These are phyloP conservation scores for Amorphotheca resinae DNA, from an alignment of 495 filamentous ascomycete genomes.

Conservation along the genomic window DNA sequence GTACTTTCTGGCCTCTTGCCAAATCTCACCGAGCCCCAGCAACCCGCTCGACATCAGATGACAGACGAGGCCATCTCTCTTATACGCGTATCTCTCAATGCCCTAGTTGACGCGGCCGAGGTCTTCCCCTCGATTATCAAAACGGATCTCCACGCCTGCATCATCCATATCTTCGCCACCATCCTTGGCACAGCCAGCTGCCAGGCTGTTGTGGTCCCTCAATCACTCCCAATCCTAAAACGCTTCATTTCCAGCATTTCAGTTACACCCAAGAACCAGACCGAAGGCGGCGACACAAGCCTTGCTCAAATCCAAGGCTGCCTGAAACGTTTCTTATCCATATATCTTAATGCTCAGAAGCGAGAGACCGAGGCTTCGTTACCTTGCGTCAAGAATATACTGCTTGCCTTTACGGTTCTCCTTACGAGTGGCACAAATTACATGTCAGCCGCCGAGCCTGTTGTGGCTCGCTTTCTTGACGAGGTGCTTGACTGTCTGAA, in stretches of 20 bases:
- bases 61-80: constrained; percentile 74
- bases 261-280: constrained; percentile 24
- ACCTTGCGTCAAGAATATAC: constrained; percentile 82
- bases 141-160: constrained; percentile 91
- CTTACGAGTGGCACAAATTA: constrained; percentile 66
- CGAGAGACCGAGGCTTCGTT: constrained; percentile 70
- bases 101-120: constrained; percentile 84
- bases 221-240: constrained; percentile 82
- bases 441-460: constrained; percentile 57
- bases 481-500: constrained; percentile 77
- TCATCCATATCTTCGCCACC: constrained; percentile 89
- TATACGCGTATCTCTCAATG: constrained; percentile 66
- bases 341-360: constrained; percentile 71
- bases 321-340: constrained; percentile 64
- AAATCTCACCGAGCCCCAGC: constrained; percentile 66
- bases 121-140: constrained; percentile 95
- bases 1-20: constrained; percentile 80
- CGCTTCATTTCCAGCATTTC: constrained; percentile 73
- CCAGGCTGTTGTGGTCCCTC: constrained; percentile 78
- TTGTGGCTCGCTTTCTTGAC: constrained; percentile 54
- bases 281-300: constrained; percentile 17
- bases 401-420: constrained; percentile 78
- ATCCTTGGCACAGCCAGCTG: constrained; percentile 80
- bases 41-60: constrained; percentile 55
- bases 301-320: constrained; percentile 52